Evolutionary conservation across 2,329 filamentous ascomycete genomes (phyloP), one percentile per base, ranked within the genome.

Genomic region (Penicillium sp.): DNA sequence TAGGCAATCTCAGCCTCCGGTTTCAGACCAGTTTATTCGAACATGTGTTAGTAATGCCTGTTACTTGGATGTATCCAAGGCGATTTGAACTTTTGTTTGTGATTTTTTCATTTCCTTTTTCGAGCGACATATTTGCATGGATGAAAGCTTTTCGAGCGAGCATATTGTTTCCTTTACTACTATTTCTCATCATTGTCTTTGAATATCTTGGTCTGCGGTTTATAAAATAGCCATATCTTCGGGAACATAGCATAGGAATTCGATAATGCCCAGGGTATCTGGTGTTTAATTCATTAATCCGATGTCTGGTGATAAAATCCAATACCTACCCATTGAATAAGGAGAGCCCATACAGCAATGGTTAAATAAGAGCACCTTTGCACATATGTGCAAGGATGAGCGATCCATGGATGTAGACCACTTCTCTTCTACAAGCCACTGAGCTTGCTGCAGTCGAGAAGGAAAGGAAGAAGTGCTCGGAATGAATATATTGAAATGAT

Each of bases 121-220:
- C 33, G 11, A 33, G 37, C 56, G 61, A 56, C 48, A 47, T 65
- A 59, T 56, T 62, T 65, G 64, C 64, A 66, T 66, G 58, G 56
- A 65, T 60, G 63, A 61, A 55, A 58, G 52, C 48, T 59, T 65
- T 57, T 46, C 49, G 35, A 63, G 60, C 62, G 61, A 45, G 47
- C 27, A 33, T 13, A 48, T 57, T 47, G 14, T 33, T 45, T 13
- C 19, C n/a, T 48, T 46, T 39, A 11, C 54, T 39, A 21, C 43
- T 50, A 13, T 47, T 47, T 45, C 4, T 43, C 47, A 31, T 24
- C 43, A 49, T 44, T 26, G 26, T 49, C 16, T 42, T 49, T 54
- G 55, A 47, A 56, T 47, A 60, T 58, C 24, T 60, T 51, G 55
- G 24, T 52, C 24, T 57, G 37, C 27, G 29, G 49, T 54, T 43